Evolutionary conservation across 2,329 filamentous ascomycete species (phyloP).

Genomic region (Epichloe uncinata): DNA sequence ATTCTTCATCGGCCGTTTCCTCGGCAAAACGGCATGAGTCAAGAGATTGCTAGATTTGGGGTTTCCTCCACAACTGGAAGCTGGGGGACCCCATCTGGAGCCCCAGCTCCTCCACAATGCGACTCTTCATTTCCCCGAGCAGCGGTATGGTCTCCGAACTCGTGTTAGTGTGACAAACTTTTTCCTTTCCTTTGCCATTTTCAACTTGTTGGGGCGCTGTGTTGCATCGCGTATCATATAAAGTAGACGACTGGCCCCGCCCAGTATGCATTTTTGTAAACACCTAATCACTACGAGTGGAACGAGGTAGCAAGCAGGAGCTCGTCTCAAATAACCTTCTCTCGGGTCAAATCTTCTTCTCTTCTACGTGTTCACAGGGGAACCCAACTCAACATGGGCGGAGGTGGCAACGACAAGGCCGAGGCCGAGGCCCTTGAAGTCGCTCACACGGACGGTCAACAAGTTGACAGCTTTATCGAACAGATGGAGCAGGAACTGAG

Average conservation of each 20-base stretch:
- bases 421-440: constrained; percentile 23
- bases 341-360: neutral
- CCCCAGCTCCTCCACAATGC: constrained; percentile 5
- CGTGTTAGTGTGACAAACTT: neutral
- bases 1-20: too few species aligned
- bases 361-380: neutral
- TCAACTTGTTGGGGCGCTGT: neutral
- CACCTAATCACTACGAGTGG: neutral
- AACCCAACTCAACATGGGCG: neutral
- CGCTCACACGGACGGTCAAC: constrained; percentile 19
- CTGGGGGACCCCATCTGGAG: constrained; percentile 4
- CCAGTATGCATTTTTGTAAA: neutral
- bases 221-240: neutral
- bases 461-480: constrained; percentile 26
- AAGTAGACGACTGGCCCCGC: neutral
- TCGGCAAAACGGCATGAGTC: too few species aligned
- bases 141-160: neutral
- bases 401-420: constrained; percentile 14
- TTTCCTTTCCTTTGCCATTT: neutral
- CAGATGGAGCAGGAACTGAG: constrained; percentile 29
- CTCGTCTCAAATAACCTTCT: neutral
- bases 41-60: too few species aligned
- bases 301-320: neutral
- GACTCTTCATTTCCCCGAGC: neutral
- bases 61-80: neutral